A percentile compares a stretch with the other conserved stretches of the same genome.
Conservation (phyloP, 1,139 yeast species). For the Kazachstania sp. region DNA sequence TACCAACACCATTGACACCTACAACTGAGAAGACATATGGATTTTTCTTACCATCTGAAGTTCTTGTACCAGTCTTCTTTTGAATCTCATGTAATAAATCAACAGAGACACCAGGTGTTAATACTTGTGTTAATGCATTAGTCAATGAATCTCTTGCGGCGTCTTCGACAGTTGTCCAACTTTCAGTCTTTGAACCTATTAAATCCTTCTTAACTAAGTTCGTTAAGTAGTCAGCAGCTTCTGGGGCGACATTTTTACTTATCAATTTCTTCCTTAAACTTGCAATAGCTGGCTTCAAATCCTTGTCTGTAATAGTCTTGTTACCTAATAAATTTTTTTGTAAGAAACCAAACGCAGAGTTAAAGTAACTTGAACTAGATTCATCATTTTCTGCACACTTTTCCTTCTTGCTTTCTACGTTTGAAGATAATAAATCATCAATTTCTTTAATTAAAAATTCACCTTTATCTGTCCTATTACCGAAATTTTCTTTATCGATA, state of each 20-base stretch:
- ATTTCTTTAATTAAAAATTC: conserved; percentile 30
- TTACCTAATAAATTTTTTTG: conserved; percentile 51
- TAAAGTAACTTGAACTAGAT: conserved; percentile 13
- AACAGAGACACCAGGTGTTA: conserved; percentile 89
- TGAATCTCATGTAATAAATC: conserved; percentile 81
- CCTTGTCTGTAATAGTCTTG: conserved; percentile 45
- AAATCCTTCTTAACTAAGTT: conserved; percentile 51
- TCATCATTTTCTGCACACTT: conserved; percentile 30
- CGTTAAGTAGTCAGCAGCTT: conserved; percentile 52
- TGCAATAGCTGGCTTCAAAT: conserved; percentile 45
- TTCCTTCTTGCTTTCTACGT: conserved; percentile 23
- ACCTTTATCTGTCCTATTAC: conserved; percentile 33
- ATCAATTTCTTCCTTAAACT: conserved; percentile 46
- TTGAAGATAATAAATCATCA: conserved; percentile 23
- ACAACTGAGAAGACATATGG: conserved; percentile 95
- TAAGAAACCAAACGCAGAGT: conserved; percentile 45
- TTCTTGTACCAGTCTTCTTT: conserved; percentile 30
- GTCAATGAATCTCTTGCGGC: conserved; percentile 61
- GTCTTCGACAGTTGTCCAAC: conserved; percentile 53
- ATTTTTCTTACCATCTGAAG: conserved; percentile 30
- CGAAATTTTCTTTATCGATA: conserved; percentile 38
- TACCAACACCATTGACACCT: conserved; percentile 97
- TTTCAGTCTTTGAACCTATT: conserved; percentile 57
- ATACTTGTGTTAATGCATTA: conserved; percentile 67
- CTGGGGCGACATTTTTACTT: conserved; percentile 44